A percentile compares a stretch with the other conserved stretches of the same genome.
Evolutionary conservation across 2,329 filamentous ascomycete genomes (phyloP).

Genomic region (Clarireedia paspali): DNA sequence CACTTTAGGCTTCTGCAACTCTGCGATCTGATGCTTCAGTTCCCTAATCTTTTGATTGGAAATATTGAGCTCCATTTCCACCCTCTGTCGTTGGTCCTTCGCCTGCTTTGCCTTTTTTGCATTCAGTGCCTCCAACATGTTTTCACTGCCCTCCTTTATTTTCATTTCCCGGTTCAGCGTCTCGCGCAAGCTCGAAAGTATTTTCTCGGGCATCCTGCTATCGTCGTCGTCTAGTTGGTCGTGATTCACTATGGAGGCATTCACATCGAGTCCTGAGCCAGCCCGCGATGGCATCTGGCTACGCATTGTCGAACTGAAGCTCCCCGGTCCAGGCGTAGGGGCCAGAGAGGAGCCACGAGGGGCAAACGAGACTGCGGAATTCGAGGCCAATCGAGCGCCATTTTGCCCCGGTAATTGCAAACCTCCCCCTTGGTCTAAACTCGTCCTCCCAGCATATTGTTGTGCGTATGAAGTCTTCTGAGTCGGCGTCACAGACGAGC

Average conservation of each 20-base stretch:
- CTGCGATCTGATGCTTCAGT: conserved; percentile 52
- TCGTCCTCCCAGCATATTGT: conserved; percentile 37
- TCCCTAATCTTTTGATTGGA: conserved; percentile 69
- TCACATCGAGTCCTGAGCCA: conserved; percentile 50
- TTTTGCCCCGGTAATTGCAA: conserved; percentile 42
- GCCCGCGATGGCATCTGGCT: conserved; percentile 60
- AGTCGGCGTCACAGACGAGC: conserved; percentile 45
- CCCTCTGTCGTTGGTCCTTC: conserved; percentile 71
- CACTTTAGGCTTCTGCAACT: conserved; percentile 44
- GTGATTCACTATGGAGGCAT: conserved; percentile 39
- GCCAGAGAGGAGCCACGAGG: conserved; percentile 64
- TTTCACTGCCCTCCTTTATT: conserved; percentile 96
- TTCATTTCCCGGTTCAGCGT: conserved; percentile 92
- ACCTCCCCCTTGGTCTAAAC: conserved; percentile 47
- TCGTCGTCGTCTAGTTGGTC: conserved; percentile 59
- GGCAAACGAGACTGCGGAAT: conserved; percentile 53
- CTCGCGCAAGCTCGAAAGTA: conserved; percentile 69
- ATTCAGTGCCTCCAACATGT: conserved; percentile 90
- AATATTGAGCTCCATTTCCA: conserved; percentile 83
- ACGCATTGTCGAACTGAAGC: conserved; percentile 83
- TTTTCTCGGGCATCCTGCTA: conserved; percentile 56
- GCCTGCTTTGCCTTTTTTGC: conserved; percentile 93
- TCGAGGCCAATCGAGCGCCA: conserved; percentile 42
- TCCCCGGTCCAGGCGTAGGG: conserved; percentile 65
- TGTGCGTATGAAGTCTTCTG: conserved; percentile 45